These are phyloP conservation scores for Collybiopsis confluens DNA, from an alignment of 768 basidiomycete species.

Conservation along the genomic window DNA sequence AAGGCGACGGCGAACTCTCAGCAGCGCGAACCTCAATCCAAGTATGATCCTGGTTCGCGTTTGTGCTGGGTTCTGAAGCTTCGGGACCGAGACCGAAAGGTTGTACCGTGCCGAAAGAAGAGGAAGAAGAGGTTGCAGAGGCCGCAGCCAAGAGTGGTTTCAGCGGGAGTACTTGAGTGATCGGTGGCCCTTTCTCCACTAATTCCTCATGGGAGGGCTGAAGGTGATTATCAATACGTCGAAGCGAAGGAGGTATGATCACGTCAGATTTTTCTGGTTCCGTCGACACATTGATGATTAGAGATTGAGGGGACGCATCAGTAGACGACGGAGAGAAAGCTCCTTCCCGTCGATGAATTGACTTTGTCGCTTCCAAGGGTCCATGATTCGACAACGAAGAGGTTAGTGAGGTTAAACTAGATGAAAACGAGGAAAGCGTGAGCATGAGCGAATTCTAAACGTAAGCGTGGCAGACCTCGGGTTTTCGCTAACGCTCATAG, in stretches of 20 bases:
- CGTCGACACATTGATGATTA: not conserved
- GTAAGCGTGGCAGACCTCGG: no score
- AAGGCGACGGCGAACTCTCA: not conserved
- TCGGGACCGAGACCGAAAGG: constrained; percentile 11
- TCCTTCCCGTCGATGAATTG: constrained; percentile 54
- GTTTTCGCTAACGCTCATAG: not conserved
- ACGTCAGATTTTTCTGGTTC: not conserved
- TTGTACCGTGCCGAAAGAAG: constrained; percentile 22
- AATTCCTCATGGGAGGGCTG: not conserved
- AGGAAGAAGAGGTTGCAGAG: constrained; percentile 11
- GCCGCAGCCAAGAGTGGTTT: constrained; percentile 2
- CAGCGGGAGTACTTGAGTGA: constrained; percentile 3
- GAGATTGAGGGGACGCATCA: not conserved
- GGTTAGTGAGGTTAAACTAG: not conserved
- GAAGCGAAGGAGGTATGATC: constrained; percentile 4
- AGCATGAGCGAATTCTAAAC: not conserved
- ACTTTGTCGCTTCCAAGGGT: not conserved
- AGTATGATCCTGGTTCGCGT: not conserved
- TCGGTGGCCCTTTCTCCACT: not conserved
- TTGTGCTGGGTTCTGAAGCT: not conserved
- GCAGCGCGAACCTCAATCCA: constrained; percentile 8
- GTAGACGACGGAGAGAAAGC: constrained; percentile 54
- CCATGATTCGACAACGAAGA: not conserved
- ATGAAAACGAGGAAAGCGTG: not conserved
- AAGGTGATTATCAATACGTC: constrained; percentile 1